A percentile compares a stretch with the other conserved stretches of the same genome.
These are phyloP conservation scores for Paraphaeosphaeria minitans DNA, from an alignment of 2,329 filamentous ascomycete genomes.

Conservation along the genomic window DNA sequence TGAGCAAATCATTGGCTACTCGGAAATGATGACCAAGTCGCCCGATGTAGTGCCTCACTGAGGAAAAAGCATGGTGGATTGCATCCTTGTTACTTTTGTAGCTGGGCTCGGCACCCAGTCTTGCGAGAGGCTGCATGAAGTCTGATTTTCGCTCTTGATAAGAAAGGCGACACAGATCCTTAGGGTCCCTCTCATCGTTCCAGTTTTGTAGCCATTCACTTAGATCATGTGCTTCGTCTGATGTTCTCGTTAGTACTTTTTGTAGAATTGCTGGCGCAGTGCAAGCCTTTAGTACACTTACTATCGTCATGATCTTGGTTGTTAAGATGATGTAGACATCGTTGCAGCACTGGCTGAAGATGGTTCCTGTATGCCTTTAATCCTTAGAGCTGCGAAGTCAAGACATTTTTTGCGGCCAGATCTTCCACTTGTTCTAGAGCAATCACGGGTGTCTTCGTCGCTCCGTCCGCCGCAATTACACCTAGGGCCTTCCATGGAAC, in stretches of 20 bases:
- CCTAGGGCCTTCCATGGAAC: too few species aligned
- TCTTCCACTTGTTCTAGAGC: not conserved
- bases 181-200: not conserved
- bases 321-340: conserved; percentile 11
- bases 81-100: conserved; percentile 17
- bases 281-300: not conserved
- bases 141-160: conserved; percentile 15
- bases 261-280: not conserved
- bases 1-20: conserved; percentile 47
- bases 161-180: conserved; percentile 17
- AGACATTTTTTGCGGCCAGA: conserved; percentile 16
- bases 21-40: conserved; percentile 53
- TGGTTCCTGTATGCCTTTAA: conserved; percentile 18
- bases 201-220: not conserved
- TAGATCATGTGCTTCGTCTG: not conserved
- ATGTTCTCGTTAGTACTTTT: not conserved
- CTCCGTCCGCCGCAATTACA: too few species aligned
- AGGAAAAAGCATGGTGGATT: conserved; percentile 28
- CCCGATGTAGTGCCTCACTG: conserved; percentile 52
- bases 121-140: conserved; percentile 16
- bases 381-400: conserved; percentile 18
- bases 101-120: conserved; percentile 12
- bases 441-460: too few species aligned
- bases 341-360: conserved; percentile 12
- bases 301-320: not conserved